Base-by-base conservation (phyloP, 306 rosid species). In the Castanea sativa region DNA sequence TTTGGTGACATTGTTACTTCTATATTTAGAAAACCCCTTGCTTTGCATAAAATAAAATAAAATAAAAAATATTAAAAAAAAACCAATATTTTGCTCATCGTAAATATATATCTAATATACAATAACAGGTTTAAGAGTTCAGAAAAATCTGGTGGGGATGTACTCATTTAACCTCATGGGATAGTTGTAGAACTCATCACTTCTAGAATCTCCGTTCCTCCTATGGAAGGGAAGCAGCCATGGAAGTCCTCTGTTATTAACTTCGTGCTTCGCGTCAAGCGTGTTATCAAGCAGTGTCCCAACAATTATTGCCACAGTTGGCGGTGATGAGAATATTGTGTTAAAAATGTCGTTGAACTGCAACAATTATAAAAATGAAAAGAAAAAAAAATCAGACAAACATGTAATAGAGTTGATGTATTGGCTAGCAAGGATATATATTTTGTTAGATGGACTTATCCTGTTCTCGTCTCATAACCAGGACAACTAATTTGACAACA, bases 181-280 rank as follows among this genome's bases (percentile, higher is more conserved):
- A 29, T 78, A 87, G 51, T 87, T 82, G 51, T 95, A 95, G 71
- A 92, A 95, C 77, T 95, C 99, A 0, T 84, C 92, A 55, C 84
- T 95, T 85, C 98, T 83, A 76, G 12, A 72, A 76, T 95, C 99
- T 71, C 99, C 99, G 18, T 91, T 83, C 85, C 83, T 91, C 25
- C 73, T 73, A 75, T 92, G 98, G 89, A 90, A 95, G 1, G 98
- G 94, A 65, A 10, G 70, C 97, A 97, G 92, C 99, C 99, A 95
- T 74, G 84, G 88, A 65, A 95, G 21, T 79, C 99, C 99, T 82
- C 99, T 88, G 35, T 95, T 98, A 5, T 21, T 76, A 5, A 30
- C 69, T 8, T 83, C 51, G 2, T 71, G 16, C 73, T 78, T 86
- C 1, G 90, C 93, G 0, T 92, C 99, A 1, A 95, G 89, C 2